These are phyloP conservation scores for Ballota nigra DNA, from an alignment of 257 asterid species.

Conservation along the genomic window DNA sequence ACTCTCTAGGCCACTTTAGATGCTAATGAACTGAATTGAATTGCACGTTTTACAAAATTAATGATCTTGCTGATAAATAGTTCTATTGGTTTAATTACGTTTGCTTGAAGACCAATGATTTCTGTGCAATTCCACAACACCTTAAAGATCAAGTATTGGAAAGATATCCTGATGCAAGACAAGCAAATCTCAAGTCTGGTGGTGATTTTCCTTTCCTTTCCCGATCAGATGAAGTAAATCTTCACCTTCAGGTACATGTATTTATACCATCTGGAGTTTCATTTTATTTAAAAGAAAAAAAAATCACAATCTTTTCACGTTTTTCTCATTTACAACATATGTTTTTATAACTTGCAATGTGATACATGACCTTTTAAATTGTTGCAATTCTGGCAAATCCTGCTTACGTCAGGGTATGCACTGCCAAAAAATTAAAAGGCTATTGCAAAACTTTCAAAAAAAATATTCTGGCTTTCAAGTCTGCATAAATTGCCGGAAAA, in stretches of 20 bases:
- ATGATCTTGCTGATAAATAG: slow-evolving; percentile 13
- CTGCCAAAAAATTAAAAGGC: too few relatives aligned
- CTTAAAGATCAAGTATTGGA: slow-evolving; percentile 85
- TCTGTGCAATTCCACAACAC: slow-evolving; percentile 77
- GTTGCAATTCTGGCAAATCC: not conserved
- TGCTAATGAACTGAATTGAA: not conserved
- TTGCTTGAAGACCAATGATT: slow-evolving; percentile 81
- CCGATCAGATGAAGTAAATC: slow-evolving; percentile 92
- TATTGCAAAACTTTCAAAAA: too few relatives aligned
- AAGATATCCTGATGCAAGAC: slow-evolving; percentile 93
- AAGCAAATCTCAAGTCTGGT: slow-evolving; percentile 80
- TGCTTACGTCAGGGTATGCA: not conserved
- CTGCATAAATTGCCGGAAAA: not conserved
- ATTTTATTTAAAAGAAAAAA: not conserved
- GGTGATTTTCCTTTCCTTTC: slow-evolving; percentile 98
- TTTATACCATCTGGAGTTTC: not conserved
- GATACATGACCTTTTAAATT: not conserved
- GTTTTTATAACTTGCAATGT: not conserved
- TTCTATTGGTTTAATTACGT: slow-evolving; percentile 11
- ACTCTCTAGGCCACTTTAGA: not conserved
- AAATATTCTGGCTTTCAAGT: not conserved
- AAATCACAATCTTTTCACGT: not conserved
- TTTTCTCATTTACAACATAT: not conserved
- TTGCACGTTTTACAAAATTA: not conserved
- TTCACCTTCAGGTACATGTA: slow-evolving; percentile 91